Conservation (phyloP, 306 rosid genomes). For the Pueraria montana region DNA sequence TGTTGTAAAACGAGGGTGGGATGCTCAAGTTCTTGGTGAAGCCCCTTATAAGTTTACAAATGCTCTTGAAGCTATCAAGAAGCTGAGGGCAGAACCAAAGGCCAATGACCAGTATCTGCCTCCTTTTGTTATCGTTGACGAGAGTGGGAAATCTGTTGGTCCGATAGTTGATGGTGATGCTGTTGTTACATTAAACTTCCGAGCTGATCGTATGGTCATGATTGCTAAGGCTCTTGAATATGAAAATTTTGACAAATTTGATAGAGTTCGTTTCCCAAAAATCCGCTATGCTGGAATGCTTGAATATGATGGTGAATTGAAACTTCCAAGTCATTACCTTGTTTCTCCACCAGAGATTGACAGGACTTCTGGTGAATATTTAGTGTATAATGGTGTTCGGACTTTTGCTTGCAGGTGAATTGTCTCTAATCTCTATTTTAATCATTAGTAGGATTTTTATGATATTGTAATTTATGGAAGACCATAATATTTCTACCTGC, state of each 20-base stretch:
- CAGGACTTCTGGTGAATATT: constrained; percentile 98
- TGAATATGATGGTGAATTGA: constrained; percentile 96
- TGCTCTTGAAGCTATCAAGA: constrained; percentile 90
- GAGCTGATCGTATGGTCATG: constrained; percentile 98
- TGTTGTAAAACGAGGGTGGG: constrained; percentile 99
- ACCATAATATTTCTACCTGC: constrained; percentile 22
- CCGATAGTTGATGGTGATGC: constrained; percentile 99
- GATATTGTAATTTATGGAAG: constrained; percentile 1
- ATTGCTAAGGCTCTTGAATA: constrained; percentile 96
- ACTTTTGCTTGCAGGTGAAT: constrained; percentile 98
- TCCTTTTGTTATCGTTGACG: constrained; percentile 92
- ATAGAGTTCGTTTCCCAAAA: constrained; percentile 87
- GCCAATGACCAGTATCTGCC: constrained; percentile 94
- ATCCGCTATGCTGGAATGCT: constrained; percentile 98
- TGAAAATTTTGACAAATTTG: constrained; percentile 88
- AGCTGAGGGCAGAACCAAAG: constrained; percentile 71
- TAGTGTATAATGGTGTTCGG: constrained; percentile 80
- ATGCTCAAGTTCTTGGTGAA: constrained; percentile 99
- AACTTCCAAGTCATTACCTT: constrained; percentile 92
- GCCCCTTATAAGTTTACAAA: constrained; percentile 83
- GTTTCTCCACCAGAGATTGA: constrained; percentile 97
- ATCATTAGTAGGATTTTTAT: constrained; percentile 2
- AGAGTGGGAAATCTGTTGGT: constrained; percentile 86
- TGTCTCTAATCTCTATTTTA: background rate
- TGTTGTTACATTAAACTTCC: constrained; percentile 93